phyloP scores from a whole-genome alignment of 352 stramenopile species.

The Plasmopara muralis region DNA sequence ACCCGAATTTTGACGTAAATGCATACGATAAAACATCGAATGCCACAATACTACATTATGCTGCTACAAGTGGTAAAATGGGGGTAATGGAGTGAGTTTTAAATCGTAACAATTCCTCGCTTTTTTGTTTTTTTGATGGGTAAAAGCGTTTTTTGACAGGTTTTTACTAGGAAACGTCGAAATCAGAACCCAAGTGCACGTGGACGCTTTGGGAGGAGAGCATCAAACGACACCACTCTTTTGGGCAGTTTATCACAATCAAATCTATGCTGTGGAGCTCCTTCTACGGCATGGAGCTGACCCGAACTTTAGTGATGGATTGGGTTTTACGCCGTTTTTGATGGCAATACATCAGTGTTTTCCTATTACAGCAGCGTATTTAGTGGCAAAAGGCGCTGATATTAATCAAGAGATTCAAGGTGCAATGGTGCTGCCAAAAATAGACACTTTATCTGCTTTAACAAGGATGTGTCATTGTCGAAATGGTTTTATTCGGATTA shows the following conservation, averaged over 20 bases:
- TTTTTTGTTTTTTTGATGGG: background rate
- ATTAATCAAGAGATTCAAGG: constrained; percentile 51
- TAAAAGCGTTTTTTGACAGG: constrained; percentile 16
- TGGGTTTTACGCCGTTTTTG: constrained; percentile 57
- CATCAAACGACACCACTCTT: constrained; percentile 65
- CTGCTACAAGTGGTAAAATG: constrained; percentile 77
- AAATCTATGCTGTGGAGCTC: constrained; percentile 75
- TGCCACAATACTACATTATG: constrained; percentile 69
- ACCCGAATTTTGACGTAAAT: constrained; percentile 54
- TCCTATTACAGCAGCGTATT: constrained; percentile 67
- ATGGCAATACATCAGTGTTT: constrained; percentile 65
- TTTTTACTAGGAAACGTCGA: constrained; percentile 41
- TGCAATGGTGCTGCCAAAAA: constrained; percentile 4
- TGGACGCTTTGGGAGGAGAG: constrained; percentile 53
- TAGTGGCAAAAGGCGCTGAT: constrained; percentile 66
- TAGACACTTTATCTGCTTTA: background rate
- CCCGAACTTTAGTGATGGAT: constrained; percentile 38
- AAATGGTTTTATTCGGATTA: constrained; percentile 2
- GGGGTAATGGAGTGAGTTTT: constrained; percentile 52
- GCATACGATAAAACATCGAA: constrained; percentile 37
- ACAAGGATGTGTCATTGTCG: no score
- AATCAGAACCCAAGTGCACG: constrained; percentile 25
- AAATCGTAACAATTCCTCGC: background rate
- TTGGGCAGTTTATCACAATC: constrained; percentile 67
- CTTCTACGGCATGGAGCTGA: constrained; percentile 57